Conservation (phyloP, 208 protist species). For the Acanthamoeba lenticulata region DNA sequence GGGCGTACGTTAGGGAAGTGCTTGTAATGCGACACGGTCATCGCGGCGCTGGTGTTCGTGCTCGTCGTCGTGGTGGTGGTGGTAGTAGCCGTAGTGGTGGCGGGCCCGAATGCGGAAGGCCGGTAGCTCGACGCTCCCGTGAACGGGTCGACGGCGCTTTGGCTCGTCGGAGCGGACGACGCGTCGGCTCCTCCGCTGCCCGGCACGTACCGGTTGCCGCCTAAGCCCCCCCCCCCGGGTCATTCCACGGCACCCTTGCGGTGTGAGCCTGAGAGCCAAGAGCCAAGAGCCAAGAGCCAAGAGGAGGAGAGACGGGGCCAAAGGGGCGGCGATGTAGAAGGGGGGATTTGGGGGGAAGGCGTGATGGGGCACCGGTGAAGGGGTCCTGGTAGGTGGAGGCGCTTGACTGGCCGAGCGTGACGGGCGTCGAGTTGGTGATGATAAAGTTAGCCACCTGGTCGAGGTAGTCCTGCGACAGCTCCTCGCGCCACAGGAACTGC, state of each 20-base stretch:
- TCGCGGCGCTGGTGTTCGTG: neutral
- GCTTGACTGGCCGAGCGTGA: neutral
- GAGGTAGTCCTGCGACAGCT: conserved; percentile 90
- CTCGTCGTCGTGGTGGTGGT: neutral
- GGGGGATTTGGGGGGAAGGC: too few species aligned
- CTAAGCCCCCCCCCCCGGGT: too few species aligned
- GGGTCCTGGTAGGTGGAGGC: conserved; percentile 34
- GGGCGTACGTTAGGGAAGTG: neutral
- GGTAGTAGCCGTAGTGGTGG: neutral
- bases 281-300: too few species aligned
- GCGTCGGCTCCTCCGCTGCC: neutral
- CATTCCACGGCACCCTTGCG: too few species aligned
- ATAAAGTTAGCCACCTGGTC: conserved; percentile 95
- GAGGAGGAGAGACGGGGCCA: neutral
- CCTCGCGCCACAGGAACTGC: conserved; percentile 87
- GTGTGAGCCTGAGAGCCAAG: too few species aligned
- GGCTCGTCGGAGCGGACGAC: neutral
- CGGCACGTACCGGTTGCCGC: conserved; percentile 65
- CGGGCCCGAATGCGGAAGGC: neutral
- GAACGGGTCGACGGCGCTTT: neutral
- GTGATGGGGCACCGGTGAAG: conserved; percentile 72
- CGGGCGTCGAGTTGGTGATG: conserved; percentile 76
- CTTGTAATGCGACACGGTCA: neutral
- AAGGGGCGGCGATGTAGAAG: too few species aligned
- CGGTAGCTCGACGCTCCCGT: neutral